These are phyloP conservation scores for Aethionema arabicum DNA, from an alignment of 345 rosid species.

Conservation along the genomic window DNA sequence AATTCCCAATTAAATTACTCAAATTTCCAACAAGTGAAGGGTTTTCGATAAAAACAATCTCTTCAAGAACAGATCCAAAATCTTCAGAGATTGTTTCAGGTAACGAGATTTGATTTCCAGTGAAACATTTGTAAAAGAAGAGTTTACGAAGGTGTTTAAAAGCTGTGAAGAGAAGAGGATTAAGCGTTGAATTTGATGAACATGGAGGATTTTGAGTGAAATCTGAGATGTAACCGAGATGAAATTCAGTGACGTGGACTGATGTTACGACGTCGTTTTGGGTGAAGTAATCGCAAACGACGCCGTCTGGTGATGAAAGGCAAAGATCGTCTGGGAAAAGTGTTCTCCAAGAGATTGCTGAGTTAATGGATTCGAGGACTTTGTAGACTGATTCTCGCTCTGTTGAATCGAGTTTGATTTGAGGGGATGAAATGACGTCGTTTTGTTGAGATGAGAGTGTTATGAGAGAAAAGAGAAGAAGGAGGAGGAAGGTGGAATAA, in stretches of 20 bases:
- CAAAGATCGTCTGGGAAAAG: slow-evolving; percentile 63
- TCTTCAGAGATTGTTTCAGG: slow-evolving; percentile 38
- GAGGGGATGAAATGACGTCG: slow-evolving; percentile 11
- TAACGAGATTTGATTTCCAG: slow-evolving; percentile 34
- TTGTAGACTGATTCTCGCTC: slow-evolving; percentile 56
- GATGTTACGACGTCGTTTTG: slow-evolving; percentile 17
- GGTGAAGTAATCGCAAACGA: slow-evolving; percentile 53
- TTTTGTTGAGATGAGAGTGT: slow-evolving; percentile 27
- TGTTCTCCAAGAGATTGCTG: slow-evolving; percentile 54
- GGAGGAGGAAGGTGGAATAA: slow-evolving; percentile 10
- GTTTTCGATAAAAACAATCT: slow-evolving; percentile 60
- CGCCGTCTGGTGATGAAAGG: slow-evolving; percentile 64
- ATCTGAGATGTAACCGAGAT: slow-evolving; percentile 63
- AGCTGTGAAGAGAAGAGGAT: slow-evolving; percentile 52
- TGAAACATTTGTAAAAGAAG: slow-evolving; percentile 66
- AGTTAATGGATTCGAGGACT: slow-evolving; percentile 56
- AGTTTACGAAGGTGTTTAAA: slow-evolving; percentile 59
- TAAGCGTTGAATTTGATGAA: slow-evolving; percentile 48
- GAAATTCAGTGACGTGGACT: slow-evolving; percentile 56
- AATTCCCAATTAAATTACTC: slow-evolving; percentile 39
- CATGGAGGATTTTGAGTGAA: slow-evolving; percentile 63
- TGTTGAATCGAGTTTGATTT: slow-evolving; percentile 44
- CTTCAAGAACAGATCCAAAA: slow-evolving; percentile 51
- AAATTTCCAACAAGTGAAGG: slow-evolving; percentile 50
- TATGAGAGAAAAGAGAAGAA: slow-evolving; percentile 28